Base-by-base conservation (phyloP, 2,329 filamentous ascomycete species). In the Westerdykella ornata region DNA sequence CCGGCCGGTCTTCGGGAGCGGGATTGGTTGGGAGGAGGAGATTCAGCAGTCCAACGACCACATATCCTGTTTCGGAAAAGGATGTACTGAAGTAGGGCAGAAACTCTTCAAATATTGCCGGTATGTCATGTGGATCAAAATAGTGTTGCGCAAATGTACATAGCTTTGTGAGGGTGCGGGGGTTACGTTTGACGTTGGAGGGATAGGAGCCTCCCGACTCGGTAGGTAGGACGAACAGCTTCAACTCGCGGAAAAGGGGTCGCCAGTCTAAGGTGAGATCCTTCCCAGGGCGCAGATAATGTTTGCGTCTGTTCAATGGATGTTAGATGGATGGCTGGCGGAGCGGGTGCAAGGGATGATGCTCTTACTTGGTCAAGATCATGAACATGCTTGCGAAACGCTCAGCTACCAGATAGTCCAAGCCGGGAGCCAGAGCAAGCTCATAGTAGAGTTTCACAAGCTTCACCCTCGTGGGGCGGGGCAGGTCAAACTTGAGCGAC, bases 361-460 rank as follows among this genome's bases (percentile, higher is more conserved):
- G 32, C 42, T 71, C 82, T 67, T 70, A 92, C 88, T 92, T 94
- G n/a, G 89, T 94, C 54, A 98, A 71, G 9, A 87, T 82, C 67
- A 96, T 85, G 59, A 97, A 90, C 89, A 97, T 97, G 72, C 87
- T 92, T 35, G 90, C 79, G 64, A 98, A 98, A 45, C 90, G 80
- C 68, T 98, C 94, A 4, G 88, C 78, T 7, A 89, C 81, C 44
- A 76, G 76, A 38, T 79, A 77, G 59, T 97, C 90, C 42, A 98
- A 75, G 3, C 94, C 92, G 0, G 90, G 92, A 19, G 92, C 87
- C 46, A 98, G 75, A 4, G 88, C 78, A 44, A 98, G 82, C 69
- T 95, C 88, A 68, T 95, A 98, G 70, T 96, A 98, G 29, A 98
- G 75, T 69, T 84, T 85, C 20, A 92, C 85, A 20, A 98, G 78